Base-by-base conservation (phyloP, 352 stramenopile species). In the Phytophthora idaei region DNA sequence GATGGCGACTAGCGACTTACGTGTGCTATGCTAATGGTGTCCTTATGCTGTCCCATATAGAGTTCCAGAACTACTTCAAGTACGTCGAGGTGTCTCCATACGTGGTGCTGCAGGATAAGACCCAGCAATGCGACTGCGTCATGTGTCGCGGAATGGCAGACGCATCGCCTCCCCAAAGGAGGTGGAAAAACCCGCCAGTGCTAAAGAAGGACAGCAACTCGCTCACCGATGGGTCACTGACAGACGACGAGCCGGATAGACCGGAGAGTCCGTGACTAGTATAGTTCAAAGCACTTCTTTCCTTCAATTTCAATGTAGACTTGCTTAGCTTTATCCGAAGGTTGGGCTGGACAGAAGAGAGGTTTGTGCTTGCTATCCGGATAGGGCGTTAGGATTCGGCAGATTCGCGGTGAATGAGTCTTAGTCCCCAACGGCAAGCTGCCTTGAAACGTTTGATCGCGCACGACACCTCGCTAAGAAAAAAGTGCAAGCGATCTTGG, bases 61-160 rank as follows among this genome's bases (percentile, higher is more conserved):
- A 87, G 64, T 87, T 90, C 54, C 77, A 87, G 57, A 82, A 77
- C 29, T 90, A 84, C 69, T 76, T 73, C 34, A 81, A 87, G 36
- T 90, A 92, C 60, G 77, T 82, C 34, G 73, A 87, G 41, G 70
- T 85, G 50, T 89, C 83, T 41, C 83, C 83, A 17, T 92, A 90
- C 57, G 74, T 90, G 27, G 77, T 92, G 21, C 61, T 83, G 45
- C 81, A 90, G 53, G 78, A 87, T 57, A 78, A 83, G 55, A 79
- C 82, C 2, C 67, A 65, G 12, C 61, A 57, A 9, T 92, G 83
- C 51, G 51, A 58, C 21, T 92, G 83, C 49, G 71, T 92, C 63
- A 89, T 92, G 63, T 92, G 83, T 68, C 69, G 67, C 25, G 83
- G 83, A 0, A 45, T 85, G 17, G 47, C 80, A 2, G 70, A 77